Evolutionary conservation across 768 basidiomycete genomes (phyloP).

Genomic region (Tephrocybe sp.): DNA sequence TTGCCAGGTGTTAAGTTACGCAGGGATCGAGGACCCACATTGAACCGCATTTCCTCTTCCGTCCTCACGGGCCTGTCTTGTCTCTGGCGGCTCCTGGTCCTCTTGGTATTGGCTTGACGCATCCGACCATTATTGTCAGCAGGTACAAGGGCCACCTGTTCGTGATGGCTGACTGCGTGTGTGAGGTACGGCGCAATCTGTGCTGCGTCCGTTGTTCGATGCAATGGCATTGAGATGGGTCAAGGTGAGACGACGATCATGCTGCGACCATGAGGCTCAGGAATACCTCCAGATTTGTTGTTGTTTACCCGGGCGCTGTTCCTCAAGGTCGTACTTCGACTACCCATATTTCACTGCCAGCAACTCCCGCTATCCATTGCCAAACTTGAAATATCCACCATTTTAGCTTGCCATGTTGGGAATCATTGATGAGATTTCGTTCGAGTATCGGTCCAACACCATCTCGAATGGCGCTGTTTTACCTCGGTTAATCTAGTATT

Average conservation of each 20-base stretch:
- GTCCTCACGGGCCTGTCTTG: slow-evolving; percentile 40
- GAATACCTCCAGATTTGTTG: slow-evolving; percentile 27
- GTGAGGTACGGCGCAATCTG: slow-evolving; percentile 58
- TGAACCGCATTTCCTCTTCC: slow-evolving; percentile 48
- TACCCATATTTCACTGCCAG: no score
- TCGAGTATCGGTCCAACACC: no score
- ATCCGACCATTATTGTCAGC: slow-evolving; percentile 51
- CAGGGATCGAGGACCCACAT: slow-evolving; percentile 37
- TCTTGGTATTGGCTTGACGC: slow-evolving; percentile 46
- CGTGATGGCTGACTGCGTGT: slow-evolving; percentile 54
- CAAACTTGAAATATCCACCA: no score
- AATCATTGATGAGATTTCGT: no score
- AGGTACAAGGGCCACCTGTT: slow-evolving; percentile 47
- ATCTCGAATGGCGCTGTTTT: no score
- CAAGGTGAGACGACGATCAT: slow-evolving; percentile 32
- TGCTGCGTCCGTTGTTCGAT: slow-evolving; percentile 49
- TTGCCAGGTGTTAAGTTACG: slow-evolving; percentile 22
- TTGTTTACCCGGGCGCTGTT: no score
- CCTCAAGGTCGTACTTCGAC: no score
- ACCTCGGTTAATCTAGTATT: no score
- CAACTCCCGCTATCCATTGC: no score
- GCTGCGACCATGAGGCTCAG: slow-evolving; percentile 33
- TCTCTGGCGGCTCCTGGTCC: slow-evolving; percentile 32
- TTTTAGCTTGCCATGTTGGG: no score
- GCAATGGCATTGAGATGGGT: slow-evolving; percentile 42